Evolutionary conservation across 164 flowering plant species (phyloP).

Genomic region (Vitis vinifera): DNA sequence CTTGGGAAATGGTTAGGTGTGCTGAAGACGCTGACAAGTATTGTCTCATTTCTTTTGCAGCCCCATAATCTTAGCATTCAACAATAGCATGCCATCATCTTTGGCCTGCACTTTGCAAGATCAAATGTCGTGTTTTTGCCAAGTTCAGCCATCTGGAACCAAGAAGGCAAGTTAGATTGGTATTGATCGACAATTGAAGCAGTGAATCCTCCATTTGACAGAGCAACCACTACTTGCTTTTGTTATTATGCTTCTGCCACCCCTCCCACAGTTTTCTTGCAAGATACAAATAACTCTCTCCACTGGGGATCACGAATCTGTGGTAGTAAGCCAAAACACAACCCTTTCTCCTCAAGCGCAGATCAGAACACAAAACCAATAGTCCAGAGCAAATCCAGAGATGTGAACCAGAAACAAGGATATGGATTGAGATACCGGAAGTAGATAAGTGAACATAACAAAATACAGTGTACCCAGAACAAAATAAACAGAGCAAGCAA

Average conservation of each 20-base stretch:
- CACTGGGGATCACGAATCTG: too few species aligned
- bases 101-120: slow-evolving; percentile 66
- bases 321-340: too few species aligned
- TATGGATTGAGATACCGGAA: too few species aligned
- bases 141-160: slow-evolving; percentile 46
- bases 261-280: too few species aligned
- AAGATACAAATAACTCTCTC: not conserved
- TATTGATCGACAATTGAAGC: slow-evolving; percentile 36
- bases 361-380: too few species aligned
- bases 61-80: slow-evolving; percentile 36
- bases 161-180: slow-evolving; percentile 43
- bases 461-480: too few species aligned
- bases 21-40: slow-evolving; percentile 46
- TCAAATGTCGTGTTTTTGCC: slow-evolving; percentile 21
- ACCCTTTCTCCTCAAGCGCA: too few species aligned
- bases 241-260: too few species aligned
- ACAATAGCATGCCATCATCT: slow-evolving; percentile 44
- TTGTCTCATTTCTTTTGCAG: slow-evolving; percentile 56
- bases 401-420: too few species aligned
- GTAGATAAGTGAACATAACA: too few species aligned
- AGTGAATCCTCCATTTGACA: slow-evolving; percentile 26
- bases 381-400: too few species aligned
- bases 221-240: slow-evolving; percentile 37
- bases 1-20: slow-evolving; percentile 15
- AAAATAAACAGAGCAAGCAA: too few species aligned